These are phyloP conservation scores for Domatiomyces globalis DNA, from an alignment of 2,329 filamentous ascomycete species.

Conservation along the genomic window DNA sequence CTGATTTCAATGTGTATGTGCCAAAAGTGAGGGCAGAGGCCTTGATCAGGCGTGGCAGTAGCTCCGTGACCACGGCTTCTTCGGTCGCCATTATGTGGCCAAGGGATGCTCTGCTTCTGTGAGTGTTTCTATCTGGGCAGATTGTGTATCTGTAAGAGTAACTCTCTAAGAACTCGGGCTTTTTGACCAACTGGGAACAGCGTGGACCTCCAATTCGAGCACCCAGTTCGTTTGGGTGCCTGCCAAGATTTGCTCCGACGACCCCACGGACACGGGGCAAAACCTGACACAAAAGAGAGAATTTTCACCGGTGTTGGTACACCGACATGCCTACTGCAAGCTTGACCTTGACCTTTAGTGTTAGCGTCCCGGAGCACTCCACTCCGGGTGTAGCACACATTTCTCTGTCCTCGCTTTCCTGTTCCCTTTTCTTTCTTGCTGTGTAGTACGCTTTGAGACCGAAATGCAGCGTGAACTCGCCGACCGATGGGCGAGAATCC, in stretches of 20 bases:
- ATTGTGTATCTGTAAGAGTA: not conserved
- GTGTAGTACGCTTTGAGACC: not conserved
- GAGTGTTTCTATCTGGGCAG: constrained; percentile 8
- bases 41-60: constrained; percentile 27
- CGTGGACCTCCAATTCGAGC: too few species aligned
- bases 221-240: not conserved
- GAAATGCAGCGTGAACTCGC: constrained; percentile 40
- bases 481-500: constrained; percentile 35
- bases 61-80: constrained; percentile 19
- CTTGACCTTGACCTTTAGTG: too few species aligned
- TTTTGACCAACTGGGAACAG: not conserved
- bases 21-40: constrained; percentile 31
- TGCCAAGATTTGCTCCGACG: not conserved
- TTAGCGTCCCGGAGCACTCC: not conserved
- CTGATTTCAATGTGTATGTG: constrained; percentile 66
- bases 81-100: constrained; percentile 9
- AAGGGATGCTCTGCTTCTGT: not conserved
- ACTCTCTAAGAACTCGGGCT: not conserved
- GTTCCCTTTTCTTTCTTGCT: not conserved
- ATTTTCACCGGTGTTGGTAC: not conserved
- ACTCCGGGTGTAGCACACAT: not conserved
- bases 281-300: not conserved
- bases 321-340: not conserved
- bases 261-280: too few species aligned
- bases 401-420: not conserved